Base-by-base conservation (phyloP, 1,139 yeast genomes). In the Yamadazyma blattariae region DNA sequence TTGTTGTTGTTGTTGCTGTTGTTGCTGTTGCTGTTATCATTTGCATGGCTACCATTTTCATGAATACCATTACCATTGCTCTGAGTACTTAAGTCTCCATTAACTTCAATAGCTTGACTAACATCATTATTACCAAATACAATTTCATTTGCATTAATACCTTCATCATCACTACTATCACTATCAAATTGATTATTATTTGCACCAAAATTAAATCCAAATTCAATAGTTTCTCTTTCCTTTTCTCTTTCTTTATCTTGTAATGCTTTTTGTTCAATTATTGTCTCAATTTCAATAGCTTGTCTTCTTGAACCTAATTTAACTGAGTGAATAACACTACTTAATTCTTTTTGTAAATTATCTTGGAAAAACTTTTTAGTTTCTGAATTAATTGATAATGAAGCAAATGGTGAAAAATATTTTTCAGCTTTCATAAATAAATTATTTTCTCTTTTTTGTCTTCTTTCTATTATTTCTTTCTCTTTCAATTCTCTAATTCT, bases 401-500 rank as follows among this genome's bases (percentile, higher is more conserved):
- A 39, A 6, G 72, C 66, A 41, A 64, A 68, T 0, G 74, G 72
- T 2, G 73, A 60, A 34, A 55, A 64, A 12, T 65, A 57, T 25
- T 50, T 49, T 43, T 75, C 80, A 5, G 78, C 76, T 24, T 73
- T 64, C 50, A 76, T 57, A 41, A 56, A 64, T 4, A 67, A 52
- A 35, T 76, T 74, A 7, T 58, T 43, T 7, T 52, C 50, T 19
- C 64, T 53, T 33, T 41, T 48, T 20, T 45, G 54, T 30, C 48
- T 48, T 37, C 45, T 53, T 16, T 48, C 39, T 12, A 51, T 51
- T 7, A 56, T 39, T 3, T 50, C 49, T n/a, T 46, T 37, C n/a
- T 46, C 45, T 12, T 48, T 49, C 12, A 50, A 40, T 18, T 55
- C 47, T 14, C 37, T 37, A 6, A 66, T 51, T 7, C 47, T 51